These are phyloP conservation scores for Rhodamnia rubescens DNA, from an alignment of 345 rosid species.

Conservation along the genomic window DNA sequence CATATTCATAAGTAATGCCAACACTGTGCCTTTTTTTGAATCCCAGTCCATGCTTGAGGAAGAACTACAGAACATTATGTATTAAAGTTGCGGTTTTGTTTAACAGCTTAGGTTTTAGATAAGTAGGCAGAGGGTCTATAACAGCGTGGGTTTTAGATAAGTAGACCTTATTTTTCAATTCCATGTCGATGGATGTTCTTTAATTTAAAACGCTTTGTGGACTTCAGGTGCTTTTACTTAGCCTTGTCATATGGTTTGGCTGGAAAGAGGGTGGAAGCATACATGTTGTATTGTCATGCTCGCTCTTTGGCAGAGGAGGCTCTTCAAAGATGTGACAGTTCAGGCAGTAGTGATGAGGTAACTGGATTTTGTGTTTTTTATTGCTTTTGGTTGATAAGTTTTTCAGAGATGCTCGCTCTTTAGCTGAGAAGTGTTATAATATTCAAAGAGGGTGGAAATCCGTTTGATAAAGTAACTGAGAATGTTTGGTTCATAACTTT, in stretches of 20 bases:
- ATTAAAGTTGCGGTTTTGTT: not conserved
- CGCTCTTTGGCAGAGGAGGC: constrained; percentile 74
- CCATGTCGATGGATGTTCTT: not conserved
- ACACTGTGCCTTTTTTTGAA: not conserved
- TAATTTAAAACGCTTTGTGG: not conserved
- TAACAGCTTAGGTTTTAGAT: not conserved
- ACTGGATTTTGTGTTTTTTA: not conserved
- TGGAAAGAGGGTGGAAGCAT: constrained; percentile 88
- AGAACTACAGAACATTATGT: not conserved
- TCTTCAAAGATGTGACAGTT: constrained; percentile 32
- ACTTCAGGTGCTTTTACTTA: constrained; percentile 82
- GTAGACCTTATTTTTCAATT: not conserved
- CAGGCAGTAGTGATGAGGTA: constrained; percentile 46
- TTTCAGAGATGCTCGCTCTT: not conserved
- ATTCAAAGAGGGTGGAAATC: too few species aligned
- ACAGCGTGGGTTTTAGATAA: not conserved
- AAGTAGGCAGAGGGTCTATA: not conserved
- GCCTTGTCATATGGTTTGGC: constrained; percentile 87
- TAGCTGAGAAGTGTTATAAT: not conserved
- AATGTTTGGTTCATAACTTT: too few species aligned
- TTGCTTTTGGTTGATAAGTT: not conserved
- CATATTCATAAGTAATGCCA: not conserved
- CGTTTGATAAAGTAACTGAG: too few species aligned
- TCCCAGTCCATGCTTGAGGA: not conserved
- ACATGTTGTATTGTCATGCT: constrained; percentile 59